These are phyloP conservation scores for Scutellaria barbata DNA, from an alignment of 257 asterid species.

Conservation along the genomic window DNA sequence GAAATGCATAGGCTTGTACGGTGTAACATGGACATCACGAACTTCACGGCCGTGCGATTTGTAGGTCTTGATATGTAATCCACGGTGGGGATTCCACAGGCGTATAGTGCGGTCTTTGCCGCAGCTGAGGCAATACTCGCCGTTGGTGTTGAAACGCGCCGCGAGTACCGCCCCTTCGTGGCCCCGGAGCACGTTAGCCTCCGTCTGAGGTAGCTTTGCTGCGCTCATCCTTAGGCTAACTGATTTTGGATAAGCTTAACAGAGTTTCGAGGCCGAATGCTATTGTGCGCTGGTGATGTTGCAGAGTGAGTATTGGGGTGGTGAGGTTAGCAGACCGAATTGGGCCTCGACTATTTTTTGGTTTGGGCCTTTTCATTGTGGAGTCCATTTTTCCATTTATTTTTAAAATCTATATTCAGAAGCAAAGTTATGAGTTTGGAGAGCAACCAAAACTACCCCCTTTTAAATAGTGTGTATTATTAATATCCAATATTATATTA, in stretches of 20 bases:
- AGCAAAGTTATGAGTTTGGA: no score
- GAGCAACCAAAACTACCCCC: no score
- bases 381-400: no score
- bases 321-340: neutral
- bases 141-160: slow-evolving; percentile 87
- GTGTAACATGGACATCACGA: slow-evolving; percentile 86
- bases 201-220: slow-evolving; percentile 61
- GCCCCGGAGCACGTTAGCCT: slow-evolving; percentile 77
- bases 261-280: slow-evolving; percentile 14
- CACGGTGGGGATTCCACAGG: slow-evolving; percentile 97
- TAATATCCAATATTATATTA: no score
- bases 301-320: neutral
- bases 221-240: slow-evolving; percentile 44
- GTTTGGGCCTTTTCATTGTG: slow-evolving; percentile 18
- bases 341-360: neutral
- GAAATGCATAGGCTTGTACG: slow-evolving; percentile 40
- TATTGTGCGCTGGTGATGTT: slow-evolving; percentile 22
- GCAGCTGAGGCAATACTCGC: slow-evolving; percentile 91
- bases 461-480: no score
- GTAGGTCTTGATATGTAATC: slow-evolving; percentile 88
- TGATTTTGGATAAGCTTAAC: neutral
- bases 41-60: slow-evolving; percentile 96
- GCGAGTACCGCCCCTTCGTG: slow-evolving; percentile 97
- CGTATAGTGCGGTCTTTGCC: slow-evolving; percentile 97
- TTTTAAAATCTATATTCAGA: no score